Conservation (phyloP, 441 rosid genomes). For the Sinapis alba region DNA sequence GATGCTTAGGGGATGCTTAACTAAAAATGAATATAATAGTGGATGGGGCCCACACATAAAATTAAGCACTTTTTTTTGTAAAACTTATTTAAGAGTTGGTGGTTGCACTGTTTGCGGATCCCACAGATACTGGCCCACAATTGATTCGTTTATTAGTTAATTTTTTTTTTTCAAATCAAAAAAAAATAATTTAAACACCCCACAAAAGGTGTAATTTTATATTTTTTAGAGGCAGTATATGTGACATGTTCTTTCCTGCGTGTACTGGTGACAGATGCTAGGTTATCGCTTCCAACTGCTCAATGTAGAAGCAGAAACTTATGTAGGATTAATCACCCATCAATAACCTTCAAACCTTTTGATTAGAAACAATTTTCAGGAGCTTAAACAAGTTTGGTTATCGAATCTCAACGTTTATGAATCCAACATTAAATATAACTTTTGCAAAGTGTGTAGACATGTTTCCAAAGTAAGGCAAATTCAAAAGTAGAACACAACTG, state of each 20-base stretch:
- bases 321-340: background rate
- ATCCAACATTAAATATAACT: slow-evolving; percentile 18
- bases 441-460: slow-evolving; percentile 12
- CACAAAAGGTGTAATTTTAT: slow-evolving; percentile 25
- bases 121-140: too few species aligned
- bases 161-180: too few species aligned
- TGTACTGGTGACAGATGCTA: background rate
- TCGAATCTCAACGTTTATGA: background rate
- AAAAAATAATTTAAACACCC: too few species aligned
- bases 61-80: too few species aligned
- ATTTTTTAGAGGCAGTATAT: background rate
- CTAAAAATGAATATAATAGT: too few species aligned
- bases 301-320: background rate
- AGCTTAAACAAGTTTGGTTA: background rate
- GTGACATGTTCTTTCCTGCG: background rate
- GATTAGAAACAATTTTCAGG: background rate
- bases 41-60: too few species aligned
- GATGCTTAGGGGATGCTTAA: too few species aligned
- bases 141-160: too few species aligned
- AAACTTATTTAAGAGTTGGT: too few species aligned
- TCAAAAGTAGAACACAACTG: slow-evolving; percentile 12
- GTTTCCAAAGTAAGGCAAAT: background rate
- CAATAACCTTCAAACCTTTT: background rate
- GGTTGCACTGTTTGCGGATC: too few species aligned
- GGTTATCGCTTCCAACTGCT: background rate